Conservation (phyloP, 352 stramenopile genomes). For the Elongisporangium undulatum region DNA sequence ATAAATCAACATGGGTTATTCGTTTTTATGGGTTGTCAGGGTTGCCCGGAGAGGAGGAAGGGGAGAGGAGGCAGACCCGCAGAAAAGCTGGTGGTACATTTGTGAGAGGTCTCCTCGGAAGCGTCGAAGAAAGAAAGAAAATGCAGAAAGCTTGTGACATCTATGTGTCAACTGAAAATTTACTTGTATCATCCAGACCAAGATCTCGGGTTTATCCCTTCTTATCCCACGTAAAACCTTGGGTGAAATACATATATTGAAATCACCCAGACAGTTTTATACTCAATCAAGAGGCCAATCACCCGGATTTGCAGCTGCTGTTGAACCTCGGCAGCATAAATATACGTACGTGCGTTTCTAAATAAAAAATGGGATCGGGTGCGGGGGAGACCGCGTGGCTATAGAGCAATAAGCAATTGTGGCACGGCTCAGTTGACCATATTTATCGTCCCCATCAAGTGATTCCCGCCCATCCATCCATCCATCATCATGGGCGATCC, state of each 20-base stretch:
- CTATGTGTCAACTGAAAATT: neutral
- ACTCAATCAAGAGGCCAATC: neutral
- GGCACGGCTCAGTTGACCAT: slow-evolving; percentile 12
- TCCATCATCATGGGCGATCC: neutral
- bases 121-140: neutral
- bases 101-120: neutral
- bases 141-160: neutral
- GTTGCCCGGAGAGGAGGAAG: neutral
- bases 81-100: neutral
- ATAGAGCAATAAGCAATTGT: slow-evolving; percentile 1
- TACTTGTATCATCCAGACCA: neutral
- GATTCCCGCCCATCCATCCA: neutral
- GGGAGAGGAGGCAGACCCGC: neutral
- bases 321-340: neutral
- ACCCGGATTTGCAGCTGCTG: neutral
- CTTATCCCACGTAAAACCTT: neutral
- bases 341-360: slow-evolving; percentile 16
- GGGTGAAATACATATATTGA: neutral
- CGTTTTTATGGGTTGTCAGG: neutral
- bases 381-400: slow-evolving; percentile 19
- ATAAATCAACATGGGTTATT: neutral
- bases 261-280: neutral
- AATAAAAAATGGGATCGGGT: slow-evolving; percentile 29
- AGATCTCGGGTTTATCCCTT: neutral
- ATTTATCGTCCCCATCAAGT: slow-evolving; percentile 4